These are phyloP conservation scores for Globisporangium radiosum DNA, from an alignment of 352 stramenopile species.

Conservation along the genomic window DNA sequence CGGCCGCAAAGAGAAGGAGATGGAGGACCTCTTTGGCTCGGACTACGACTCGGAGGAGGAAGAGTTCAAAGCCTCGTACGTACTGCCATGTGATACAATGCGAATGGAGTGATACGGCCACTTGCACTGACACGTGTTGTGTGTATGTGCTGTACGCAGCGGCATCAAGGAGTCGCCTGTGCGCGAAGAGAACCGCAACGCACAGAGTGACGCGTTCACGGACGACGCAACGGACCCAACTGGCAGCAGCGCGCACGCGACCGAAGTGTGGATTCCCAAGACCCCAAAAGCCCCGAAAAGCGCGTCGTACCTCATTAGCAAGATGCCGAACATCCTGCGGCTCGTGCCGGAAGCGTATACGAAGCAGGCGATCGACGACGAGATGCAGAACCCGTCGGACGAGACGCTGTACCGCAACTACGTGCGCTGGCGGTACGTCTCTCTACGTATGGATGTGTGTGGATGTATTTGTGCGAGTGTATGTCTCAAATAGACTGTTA, in stretches of 20 bases:
- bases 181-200: conserved; percentile 43
- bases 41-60: conserved; percentile 87
- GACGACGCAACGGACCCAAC: conserved; percentile 29
- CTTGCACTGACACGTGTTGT: neutral
- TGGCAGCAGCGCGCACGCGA: conserved; percentile 24
- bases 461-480: neutral
- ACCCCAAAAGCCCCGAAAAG: conserved; percentile 63
- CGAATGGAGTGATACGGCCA: too few relatives aligned
- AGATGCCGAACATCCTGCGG: conserved; percentile 84
- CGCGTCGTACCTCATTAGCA: conserved; percentile 61
- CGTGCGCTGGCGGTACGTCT: conserved; percentile 61
- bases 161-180: conserved; percentile 80
- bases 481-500: too few relatives aligned
- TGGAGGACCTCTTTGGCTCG: conserved; percentile 85
- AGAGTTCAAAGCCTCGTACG: conserved; percentile 84
- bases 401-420: conserved; percentile 86
- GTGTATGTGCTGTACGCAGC: conserved; percentile 22
- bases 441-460: neutral
- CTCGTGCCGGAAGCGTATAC: conserved; percentile 77
- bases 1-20: conserved; percentile 68
- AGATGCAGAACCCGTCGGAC: conserved; percentile 81
- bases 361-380: conserved; percentile 59
- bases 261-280: conserved; percentile 71
- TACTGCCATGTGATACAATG: neutral
- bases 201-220: conserved; percentile 28